Conservation (phyloP, 441 rosid species). For the Kokia cookei region DNA sequence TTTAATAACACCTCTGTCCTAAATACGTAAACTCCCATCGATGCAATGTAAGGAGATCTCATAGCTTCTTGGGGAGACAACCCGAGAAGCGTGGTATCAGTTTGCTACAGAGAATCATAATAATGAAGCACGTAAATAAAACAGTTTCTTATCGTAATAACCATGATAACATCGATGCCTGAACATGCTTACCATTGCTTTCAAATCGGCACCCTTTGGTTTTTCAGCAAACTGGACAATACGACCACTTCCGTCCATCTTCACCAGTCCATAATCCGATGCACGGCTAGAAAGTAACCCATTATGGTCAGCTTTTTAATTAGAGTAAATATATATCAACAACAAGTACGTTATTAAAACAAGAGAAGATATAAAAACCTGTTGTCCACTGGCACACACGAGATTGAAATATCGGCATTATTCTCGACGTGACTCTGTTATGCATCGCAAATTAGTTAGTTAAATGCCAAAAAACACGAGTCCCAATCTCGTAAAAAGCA, state of each 20-base stretch:
- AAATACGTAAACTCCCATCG: slow-evolving; percentile 94
- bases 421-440: slow-evolving; percentile 77
- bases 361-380: slow-evolving; percentile 38
- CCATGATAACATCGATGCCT: background rate
- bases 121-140: background rate
- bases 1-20: slow-evolving; percentile 64
- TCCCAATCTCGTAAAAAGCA: background rate
- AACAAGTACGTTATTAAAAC: background rate
- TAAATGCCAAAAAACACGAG: background rate
- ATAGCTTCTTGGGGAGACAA: slow-evolving; percentile 62
- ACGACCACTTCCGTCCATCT: slow-evolving; percentile 59
- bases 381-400: slow-evolving; percentile 60
- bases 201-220: slow-evolving; percentile 68
- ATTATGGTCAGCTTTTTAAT: background rate
- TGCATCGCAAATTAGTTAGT: slow-evolving; percentile 21
- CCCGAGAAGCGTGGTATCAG: slow-evolving; percentile 66
- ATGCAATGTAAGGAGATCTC: slow-evolving; percentile 73
- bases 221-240: slow-evolving; percentile 75
- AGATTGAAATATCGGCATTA: slow-evolving; percentile 78
- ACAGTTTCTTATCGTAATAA: background rate
- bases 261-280: slow-evolving; percentile 87
- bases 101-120: slow-evolving; percentile 44
- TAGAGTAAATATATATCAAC: background rate
- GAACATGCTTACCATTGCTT: slow-evolving; percentile 59
- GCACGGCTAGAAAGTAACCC: slow-evolving; percentile 58